Evolutionary conservation across 306 rosid genomes (phyloP).

Genomic region (Fragaria iinumae): DNA sequence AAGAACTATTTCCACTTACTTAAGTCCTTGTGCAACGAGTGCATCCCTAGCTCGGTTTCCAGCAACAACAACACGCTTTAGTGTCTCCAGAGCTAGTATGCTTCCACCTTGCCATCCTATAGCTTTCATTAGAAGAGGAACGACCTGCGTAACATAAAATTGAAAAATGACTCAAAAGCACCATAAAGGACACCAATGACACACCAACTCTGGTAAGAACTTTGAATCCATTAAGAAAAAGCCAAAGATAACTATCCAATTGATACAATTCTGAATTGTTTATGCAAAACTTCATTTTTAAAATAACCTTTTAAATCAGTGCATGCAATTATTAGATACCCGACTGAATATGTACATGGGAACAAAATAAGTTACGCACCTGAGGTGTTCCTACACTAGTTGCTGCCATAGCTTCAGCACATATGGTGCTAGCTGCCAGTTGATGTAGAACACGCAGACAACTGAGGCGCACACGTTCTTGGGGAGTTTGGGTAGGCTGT

Average conservation of each 20-base stretch:
- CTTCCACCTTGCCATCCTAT: conserved; percentile 99
- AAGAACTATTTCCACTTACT: conserved; percentile 52
- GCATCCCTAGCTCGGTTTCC: conserved; percentile 99
- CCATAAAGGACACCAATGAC: background rate
- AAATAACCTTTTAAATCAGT: background rate
- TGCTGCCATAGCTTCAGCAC: conserved; percentile 99
- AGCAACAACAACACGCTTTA: conserved; percentile 98
- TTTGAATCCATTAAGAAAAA: background rate
- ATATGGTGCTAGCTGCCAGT: conserved; percentile 93
- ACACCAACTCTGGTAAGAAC: background rate
- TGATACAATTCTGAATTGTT: background rate
- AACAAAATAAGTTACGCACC: conserved; percentile 42
- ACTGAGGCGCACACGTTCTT: conserved; percentile 96
- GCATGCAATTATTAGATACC: background rate
- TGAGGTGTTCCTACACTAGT: conserved; percentile 97
- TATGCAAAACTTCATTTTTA: background rate
- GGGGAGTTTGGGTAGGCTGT: conserved; percentile 82
- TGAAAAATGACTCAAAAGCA: conserved; percentile 14
- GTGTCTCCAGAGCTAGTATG: conserved; percentile 95
- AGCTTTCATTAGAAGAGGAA: conserved; percentile 96
- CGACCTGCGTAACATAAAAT: conserved; percentile 58
- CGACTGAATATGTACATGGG: background rate
- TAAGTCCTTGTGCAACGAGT: conserved; percentile 98
- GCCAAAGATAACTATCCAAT: background rate
- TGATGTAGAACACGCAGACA: conserved; percentile 98